Base-by-base conservation (phyloP, 148 eudicot genomes). In the Simmondsia chinensis region DNA sequence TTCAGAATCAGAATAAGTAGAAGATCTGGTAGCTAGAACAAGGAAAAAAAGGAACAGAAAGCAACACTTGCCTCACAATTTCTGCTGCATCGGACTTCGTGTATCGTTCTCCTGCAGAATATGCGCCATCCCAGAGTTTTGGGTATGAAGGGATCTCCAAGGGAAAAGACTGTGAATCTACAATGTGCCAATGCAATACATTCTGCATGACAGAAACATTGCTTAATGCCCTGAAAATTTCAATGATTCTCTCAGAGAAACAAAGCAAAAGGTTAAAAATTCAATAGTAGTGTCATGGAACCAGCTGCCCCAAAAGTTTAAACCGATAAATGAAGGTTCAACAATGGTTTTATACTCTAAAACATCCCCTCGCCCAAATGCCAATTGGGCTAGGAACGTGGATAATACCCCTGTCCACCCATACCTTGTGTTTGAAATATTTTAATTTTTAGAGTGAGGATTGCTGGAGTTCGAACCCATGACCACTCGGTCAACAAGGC, bases 151-250 rank as follows among this genome's bases (percentile, higher is more conserved):
- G 95, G 48, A 84, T 76, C 64, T 89, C 95, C 22, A 89, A 51
- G 7, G 97, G 97, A 65, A 89, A 89, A 24, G 95, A 85, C 49
- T 89, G 85, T 41, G 82, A 15, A 55, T 85, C 95, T 46, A 89
- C 94, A 27, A 89, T 85, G 61, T 89, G 97, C 97, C 97, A 89
- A 48, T 89, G 97, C 46, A 89, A 65, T 64, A 89, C 95, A 68
- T 89, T 89, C 95, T 89, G 77, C 61, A 60, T 34, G 29, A 47
- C 13, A 17, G 16, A 39, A 38, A 33, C 14, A 53, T 21, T 11
- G 8, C 15, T 25, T 7, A 31, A 28, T 11, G 9, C 29, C 37
- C 18, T 44, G 0, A 37, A 17, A 19, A n/a, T n/a, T n/a, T n/a
- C n/a, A 28, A 39, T 22, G 37, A 7, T 11, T 5, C 7, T 11